Evolutionary conservation across 495 filamentous ascomycete genomes (phyloP).

Genomic region (Cetradonia linearis): DNA sequence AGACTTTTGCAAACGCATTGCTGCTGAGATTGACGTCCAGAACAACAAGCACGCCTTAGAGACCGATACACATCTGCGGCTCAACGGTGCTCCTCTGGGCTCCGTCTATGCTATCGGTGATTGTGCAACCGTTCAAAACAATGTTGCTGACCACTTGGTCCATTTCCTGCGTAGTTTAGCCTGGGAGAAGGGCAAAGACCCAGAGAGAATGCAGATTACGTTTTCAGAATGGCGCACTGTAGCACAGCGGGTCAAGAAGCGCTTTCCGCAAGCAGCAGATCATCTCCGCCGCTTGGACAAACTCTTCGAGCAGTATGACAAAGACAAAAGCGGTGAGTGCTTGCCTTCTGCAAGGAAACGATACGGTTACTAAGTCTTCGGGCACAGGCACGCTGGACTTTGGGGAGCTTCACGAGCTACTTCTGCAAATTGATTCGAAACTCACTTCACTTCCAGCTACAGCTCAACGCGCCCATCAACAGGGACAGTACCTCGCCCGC

Average conservation of each 20-base stretch:
- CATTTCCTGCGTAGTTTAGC: slow-evolving; percentile 81
- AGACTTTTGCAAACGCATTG: slow-evolving; percentile 63
- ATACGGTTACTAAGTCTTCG: background rate
- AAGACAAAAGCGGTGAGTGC: slow-evolving; percentile 54
- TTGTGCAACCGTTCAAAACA: slow-evolving; percentile 93
- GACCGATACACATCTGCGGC: slow-evolving; percentile 86
- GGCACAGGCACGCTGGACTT: slow-evolving; percentile 74
- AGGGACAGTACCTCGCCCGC: slow-evolving; percentile 83
- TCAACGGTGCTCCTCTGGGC: slow-evolving; percentile 83
- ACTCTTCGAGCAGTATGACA: slow-evolving; percentile 86
- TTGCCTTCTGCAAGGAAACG: background rate
- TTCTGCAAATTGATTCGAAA: slow-evolving; percentile 83
- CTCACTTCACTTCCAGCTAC: slow-evolving; percentile 78
- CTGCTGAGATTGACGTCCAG: slow-evolving; percentile 63
- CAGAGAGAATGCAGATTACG: slow-evolving; percentile 67
- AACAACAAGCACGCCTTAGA: slow-evolving; percentile 87
- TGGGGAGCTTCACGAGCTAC: slow-evolving; percentile 75
- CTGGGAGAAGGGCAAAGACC: slow-evolving; percentile 84
- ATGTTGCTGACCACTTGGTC: slow-evolving; percentile 76
- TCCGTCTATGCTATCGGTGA: slow-evolving; percentile 98
- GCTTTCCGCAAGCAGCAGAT: slow-evolving; percentile 85
- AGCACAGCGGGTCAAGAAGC: slow-evolving; percentile 68
- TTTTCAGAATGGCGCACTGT: slow-evolving; percentile 83
- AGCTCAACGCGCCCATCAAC: slow-evolving; percentile 95
- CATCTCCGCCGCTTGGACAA: slow-evolving; percentile 83